Percentiles rank a stretch among this genome's conserved stretches.
phyloP scores from a whole-genome alignment of 208 protist species.

The Leishmania turanica region DNA sequence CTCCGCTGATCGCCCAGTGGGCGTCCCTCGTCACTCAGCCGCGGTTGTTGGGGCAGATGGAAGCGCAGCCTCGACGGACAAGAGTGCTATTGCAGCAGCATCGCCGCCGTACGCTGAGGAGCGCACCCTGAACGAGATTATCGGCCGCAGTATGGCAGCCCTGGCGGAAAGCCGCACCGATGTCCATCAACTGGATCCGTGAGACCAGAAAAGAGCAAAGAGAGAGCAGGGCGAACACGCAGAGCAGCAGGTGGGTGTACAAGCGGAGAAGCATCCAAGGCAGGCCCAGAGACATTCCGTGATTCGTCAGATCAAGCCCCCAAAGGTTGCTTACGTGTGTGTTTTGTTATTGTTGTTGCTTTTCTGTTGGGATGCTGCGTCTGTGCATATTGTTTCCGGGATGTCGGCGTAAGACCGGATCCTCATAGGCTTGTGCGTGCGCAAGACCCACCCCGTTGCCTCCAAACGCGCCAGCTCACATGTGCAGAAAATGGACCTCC shows the following conservation, averaged over 20 bases:
- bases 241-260: not conserved
- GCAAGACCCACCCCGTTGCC: no score
- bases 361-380: no score
- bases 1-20: no score
- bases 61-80: not conserved
- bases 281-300: not conserved
- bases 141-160: conserved; percentile 41
- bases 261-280: not conserved
- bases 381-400: no score
- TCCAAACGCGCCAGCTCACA: no score
- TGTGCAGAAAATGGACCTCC: no score
- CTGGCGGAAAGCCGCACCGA: conserved; percentile 19
- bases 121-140: conserved; percentile 43
- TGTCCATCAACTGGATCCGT: not conserved
- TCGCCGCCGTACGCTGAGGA: conserved; percentile 17
- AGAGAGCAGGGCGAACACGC: not conserved
- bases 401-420: no score
- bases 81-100: not conserved
- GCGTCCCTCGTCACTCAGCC: not conserved
- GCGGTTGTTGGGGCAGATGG: not conserved
- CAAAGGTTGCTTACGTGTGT: no score
- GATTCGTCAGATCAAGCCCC: no score
- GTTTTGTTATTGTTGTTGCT: no score
- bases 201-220: not conserved
- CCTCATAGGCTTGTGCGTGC: no score